Evolutionary conservation across 1,284 basidiomycete species (phyloP), one percentile per base, ranked within the genome.

Genomic region (Moniliella sp.): DNA sequence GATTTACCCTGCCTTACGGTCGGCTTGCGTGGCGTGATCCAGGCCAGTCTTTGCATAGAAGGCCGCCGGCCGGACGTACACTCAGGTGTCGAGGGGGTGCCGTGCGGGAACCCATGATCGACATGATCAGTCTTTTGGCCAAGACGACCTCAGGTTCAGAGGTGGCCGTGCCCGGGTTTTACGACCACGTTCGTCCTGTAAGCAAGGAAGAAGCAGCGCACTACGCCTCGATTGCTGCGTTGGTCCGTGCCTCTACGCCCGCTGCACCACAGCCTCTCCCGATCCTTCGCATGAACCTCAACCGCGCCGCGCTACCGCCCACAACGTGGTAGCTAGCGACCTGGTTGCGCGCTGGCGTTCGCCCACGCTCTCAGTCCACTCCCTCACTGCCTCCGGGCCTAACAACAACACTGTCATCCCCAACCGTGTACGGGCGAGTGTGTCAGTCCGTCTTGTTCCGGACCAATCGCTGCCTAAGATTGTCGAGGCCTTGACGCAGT

Each of bases 1-100:
- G 74, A 78, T 40, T 73, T 75, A n/a, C 86, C 88, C 0, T 94
- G 86, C 53, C 76, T 94, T 36, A 93, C 86, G 0, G 88, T 91
- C 52, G 88, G 88, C 2, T 65, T 94, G 43, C 72, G 88, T 30
- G 88, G 88, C 0, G 88, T 97, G 2, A 73, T 93, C 0, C 78
- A 80, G 49, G 80, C 78, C 25, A 70, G 71, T 18, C 62, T 86
- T 11, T 69, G 74, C 65, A 76, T 77, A 27, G 29, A 65, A 1
- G 43, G 31, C 5, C 31, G 15, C 10, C 65, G 70, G 10, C 74
- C 76, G 0, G 82, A 86, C 50, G 64, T n/a, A 27, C 82, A 88
- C 58, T 84, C n/a, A n/a, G n/a, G 88, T 44, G 72, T 94, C 5
- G 81, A 93, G 88, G 88, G 23, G 88, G 88, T 15, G 76, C 73